These are phyloP conservation scores for Abelmoschus esculentus DNA, from an alignment of 345 rosid species.

Conservation along the genomic window DNA sequence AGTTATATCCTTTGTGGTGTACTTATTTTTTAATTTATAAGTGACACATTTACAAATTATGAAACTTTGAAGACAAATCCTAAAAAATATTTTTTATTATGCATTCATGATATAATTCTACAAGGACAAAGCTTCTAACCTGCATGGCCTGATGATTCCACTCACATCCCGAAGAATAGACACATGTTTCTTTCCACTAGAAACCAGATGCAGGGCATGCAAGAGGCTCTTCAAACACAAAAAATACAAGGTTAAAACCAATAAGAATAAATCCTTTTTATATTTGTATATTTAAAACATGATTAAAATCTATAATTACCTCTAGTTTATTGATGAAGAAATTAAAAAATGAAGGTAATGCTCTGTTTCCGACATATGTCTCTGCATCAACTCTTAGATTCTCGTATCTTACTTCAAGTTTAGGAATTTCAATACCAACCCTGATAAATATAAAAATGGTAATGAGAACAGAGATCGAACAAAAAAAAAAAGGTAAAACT, in stretches of 20 bases:
- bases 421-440: slow-evolving; percentile 32
- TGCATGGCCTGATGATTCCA: slow-evolving; percentile 66
- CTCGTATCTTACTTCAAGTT: slow-evolving; percentile 41
- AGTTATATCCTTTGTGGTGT: too few relatives aligned
- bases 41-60: too few relatives aligned
- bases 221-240: slow-evolving; percentile 21
- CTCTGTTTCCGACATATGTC: slow-evolving; percentile 24
- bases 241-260: neutral
- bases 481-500: neutral
- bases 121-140: slow-evolving; percentile 19
- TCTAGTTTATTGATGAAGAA: slow-evolving; percentile 17
- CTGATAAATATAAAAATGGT: slow-evolving; percentile 14
- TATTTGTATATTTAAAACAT: neutral
- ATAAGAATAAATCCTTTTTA: neutral
- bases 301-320: slow-evolving; percentile 15
- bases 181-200: slow-evolving; percentile 29
- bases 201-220: slow-evolving; percentile 21
- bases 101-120: too few relatives aligned
- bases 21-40: too few relatives aligned
- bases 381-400: slow-evolving; percentile 25
- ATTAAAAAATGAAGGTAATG: slow-evolving; percentile 31
- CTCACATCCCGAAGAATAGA: slow-evolving; percentile 46
- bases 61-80: too few relatives aligned
- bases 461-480: neutral
- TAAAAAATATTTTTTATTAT: too few relatives aligned